These are phyloP conservation scores for Pelargonium nanum DNA, from an alignment of 345 rosid species.

Conservation along the genomic window DNA sequence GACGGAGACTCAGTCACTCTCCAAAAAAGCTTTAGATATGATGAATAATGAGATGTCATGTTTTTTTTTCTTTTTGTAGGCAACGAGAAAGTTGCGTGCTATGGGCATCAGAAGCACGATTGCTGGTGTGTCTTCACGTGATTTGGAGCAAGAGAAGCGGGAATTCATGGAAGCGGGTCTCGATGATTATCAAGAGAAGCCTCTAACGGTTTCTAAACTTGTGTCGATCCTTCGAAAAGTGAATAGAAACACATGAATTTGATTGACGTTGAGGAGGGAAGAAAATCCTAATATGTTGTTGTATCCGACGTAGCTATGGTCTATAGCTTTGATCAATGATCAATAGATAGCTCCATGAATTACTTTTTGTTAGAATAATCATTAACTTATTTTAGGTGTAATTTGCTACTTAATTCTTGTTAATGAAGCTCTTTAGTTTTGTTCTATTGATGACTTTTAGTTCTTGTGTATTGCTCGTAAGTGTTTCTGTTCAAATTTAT, in stretches of 20 bases:
- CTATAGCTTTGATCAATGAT: background rate
- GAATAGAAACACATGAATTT: slow-evolving; percentile 1
- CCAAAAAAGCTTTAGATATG: too few species aligned
- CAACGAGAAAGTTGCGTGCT: slow-evolving; percentile 50
- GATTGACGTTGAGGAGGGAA: background rate
- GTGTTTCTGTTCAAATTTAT: too few species aligned
- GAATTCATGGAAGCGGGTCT: slow-evolving; percentile 74
- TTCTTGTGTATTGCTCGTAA: too few species aligned
- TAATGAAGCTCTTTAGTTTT: too few species aligned
- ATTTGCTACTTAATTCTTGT: too few species aligned
- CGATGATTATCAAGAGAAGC: slow-evolving; percentile 72
- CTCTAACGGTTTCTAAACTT: slow-evolving; percentile 58
- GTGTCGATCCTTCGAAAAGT: slow-evolving; percentile 34
- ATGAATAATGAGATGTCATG: background rate
- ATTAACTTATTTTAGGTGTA: too few species aligned
- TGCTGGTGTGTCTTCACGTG: slow-evolving; percentile 54
- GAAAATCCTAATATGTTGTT: background rate
- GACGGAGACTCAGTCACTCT: too few species aligned
- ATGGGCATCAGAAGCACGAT: slow-evolving; percentile 66
- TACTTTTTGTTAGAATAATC: too few species aligned
- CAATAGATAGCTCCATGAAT: background rate
- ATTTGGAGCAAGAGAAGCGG: slow-evolving; percentile 25
- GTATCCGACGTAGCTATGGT: background rate
- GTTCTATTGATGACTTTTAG: too few species aligned
- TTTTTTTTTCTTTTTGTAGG: slow-evolving; percentile 21